Evolutionary conservation across 345 rosid genomes (phyloP).

Genomic region (Combretum micranthum): DNA sequence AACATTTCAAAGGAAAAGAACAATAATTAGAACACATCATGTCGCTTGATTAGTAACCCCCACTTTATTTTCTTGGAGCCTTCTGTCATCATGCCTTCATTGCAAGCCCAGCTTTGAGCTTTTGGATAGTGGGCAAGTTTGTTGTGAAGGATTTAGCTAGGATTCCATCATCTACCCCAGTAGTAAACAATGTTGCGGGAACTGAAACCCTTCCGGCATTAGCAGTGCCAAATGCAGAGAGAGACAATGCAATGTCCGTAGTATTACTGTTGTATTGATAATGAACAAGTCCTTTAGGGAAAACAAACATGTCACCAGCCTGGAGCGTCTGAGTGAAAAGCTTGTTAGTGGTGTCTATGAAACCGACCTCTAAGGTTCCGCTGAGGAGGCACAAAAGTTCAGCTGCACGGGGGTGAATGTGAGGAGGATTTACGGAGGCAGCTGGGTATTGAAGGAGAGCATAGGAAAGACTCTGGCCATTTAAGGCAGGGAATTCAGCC

Average conservation of each 20-base stretch:
- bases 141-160: conserved; percentile 27
- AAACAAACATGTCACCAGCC: conserved; percentile 19
- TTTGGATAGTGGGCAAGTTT: conserved; percentile 9
- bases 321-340: conserved; percentile 20
- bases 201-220: conserved; percentile 22
- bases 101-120: conserved; percentile 13
- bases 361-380: conserved; percentile 18
- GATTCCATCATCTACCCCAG: conserved; percentile 13
- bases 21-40: background rate
- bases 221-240: conserved; percentile 22
- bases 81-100: background rate
- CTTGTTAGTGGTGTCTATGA: conserved; percentile 19
- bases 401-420: conserved; percentile 20
- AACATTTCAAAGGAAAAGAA: no score
- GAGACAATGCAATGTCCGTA: conserved; percentile 5
- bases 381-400: conserved; percentile 14
- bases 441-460: conserved; percentile 16
- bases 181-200: conserved; percentile 11
- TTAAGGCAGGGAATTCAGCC: conserved; percentile 15
- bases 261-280: conserved; percentile 15
- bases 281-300: conserved; percentile 23
- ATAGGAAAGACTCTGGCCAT: no score
- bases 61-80: background rate
- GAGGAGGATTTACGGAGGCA: conserved; percentile 17
- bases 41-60: background rate